These are phyloP conservation scores for Musa acuminata DNA, from an alignment of 176 grass and related monocot species.

Conservation along the genomic window DNA sequence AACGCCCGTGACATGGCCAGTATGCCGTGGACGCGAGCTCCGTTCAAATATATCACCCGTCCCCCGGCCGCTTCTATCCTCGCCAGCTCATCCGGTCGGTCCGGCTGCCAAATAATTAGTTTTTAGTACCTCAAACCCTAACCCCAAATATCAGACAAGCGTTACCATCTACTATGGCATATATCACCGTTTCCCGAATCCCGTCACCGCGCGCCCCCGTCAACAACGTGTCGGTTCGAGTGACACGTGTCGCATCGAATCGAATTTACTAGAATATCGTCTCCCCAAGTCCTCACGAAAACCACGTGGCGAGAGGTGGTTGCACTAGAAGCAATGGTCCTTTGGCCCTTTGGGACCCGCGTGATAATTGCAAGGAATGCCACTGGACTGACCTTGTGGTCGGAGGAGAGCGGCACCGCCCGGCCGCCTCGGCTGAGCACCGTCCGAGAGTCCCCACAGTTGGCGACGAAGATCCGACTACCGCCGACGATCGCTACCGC, in stretches of 20 bases:
- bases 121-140: background rate
- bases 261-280: background rate
- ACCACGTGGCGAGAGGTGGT: background rate
- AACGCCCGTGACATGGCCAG: conserved; percentile 84
- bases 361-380: background rate
- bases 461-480: conserved; percentile 47
- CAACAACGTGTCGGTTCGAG: too few species aligned
- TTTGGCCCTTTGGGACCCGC: background rate
- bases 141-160: too few species aligned
- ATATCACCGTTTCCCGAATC: background rate
- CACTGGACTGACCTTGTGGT: conserved; percentile 73
- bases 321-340: background rate
- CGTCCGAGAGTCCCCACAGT: conserved; percentile 83
- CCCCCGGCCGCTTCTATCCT: conserved; percentile 63
- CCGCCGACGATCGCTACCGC: conserved; percentile 50
- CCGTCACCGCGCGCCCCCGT: too few species aligned
- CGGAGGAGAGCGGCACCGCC: conserved; percentile 51
- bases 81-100: conserved; percentile 57
- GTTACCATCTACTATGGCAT: too few species aligned
- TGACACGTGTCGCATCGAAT: background rate
- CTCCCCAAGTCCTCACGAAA: background rate
- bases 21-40: conserved; percentile 64
- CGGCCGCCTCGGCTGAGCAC: conserved; percentile 42
- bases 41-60: conserved; percentile 51
- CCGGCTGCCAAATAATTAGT: conserved; percentile 35